Base-by-base conservation (phyloP, 768 basidiomycete species). In the Mycena rebaudengoi region DNA sequence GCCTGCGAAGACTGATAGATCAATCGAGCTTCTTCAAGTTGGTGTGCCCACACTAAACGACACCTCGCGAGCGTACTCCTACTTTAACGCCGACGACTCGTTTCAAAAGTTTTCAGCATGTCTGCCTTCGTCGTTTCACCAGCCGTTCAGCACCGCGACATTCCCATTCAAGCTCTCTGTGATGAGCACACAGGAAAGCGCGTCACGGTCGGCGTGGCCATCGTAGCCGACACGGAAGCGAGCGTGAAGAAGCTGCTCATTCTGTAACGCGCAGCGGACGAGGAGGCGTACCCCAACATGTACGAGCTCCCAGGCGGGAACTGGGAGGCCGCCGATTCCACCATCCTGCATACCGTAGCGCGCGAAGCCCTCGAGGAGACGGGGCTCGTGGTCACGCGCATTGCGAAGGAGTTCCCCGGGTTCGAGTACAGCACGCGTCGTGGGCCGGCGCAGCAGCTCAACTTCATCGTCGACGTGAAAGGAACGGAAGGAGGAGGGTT, bases 301-400 rank as follows among this genome's bases (percentile, higher is more conserved):
- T 55, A 32, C 14, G 53, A 55, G 13, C 53, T 55, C 2, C 53
- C 53, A 0, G 53, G 53, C 16, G 53, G 53, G n/a, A 54, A 54
- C 14, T 41, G 39, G 6, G 40, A 55, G 1, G 40, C 40, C 1
- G 29, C 16, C 20, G 54, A 56, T 32, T 13, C 1, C 20, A 45
- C 40, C 23, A n/a, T 56, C 13, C 20, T 56, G 14, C 29, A 43
- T 11, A 21, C 40, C 28, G 53, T 55, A 2, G 41, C 21, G 12
- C 54, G 41, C 12, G 54, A 56, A 26, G 21, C 54, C n/a, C 20
- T 6, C 11, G 54, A 56, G 20, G 43, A 56, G 16, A 56, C 54
- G 30, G 41, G 41, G 14, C 13, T 44, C 7, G 28, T 23, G 21
- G 30, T 56, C 18, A 5, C 30, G 7, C 7, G 13, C 6, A 43